Evolutionary conservation across 352 stramenopile genomes (phyloP), one percentile per base, ranked within the genome.

Genomic region (Phytophthora agathidicida): DNA sequence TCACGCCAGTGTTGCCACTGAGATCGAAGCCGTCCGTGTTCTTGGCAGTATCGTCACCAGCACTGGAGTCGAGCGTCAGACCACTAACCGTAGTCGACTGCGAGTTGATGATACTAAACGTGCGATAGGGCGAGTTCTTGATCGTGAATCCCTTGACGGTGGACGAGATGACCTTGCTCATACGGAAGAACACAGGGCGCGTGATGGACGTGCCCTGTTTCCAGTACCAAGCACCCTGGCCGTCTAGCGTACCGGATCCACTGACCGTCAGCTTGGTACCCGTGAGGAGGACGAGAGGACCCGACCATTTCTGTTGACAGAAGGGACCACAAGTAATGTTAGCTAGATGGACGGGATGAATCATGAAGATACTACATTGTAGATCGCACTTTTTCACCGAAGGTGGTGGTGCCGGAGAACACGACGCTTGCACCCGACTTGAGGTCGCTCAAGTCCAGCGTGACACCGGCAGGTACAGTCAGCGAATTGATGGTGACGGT

Each of bases 211-310:
- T 42, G 19, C 51, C 58, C 30, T 75, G 56, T 17, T 65, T 60
- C 67, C 66, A 75, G 61, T 68, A 76, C 62, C 56, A 71, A 22
- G 36, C 22, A 3, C 68, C 63, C 50, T 77, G 63, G 19, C 68
- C 68, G 17, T 77, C 64, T 3, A 77, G 55, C 8, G 59, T 73
- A 1, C 68, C 68, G 2, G 61, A 22, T 13, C 66, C 66, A 2
- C 50, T 33, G 8, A 75, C 57, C 13, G 50, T 68, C 3, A 75
- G 32, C 14, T 65, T 53, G 0, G 45, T 60, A 7, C 60, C 66
- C 8, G 61, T 60, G 5, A 75, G 43, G 8, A 65, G 38, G 7
- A 76, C 24, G n/a, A 76, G 60, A 17, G 60, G 66, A 3, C 66
- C 66, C 3, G 37, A 46, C 60, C 60, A 74, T 38, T 26, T 45